Conservation (phyloP, 495 filamentous ascomycete genomes). For the Sordaria brevicollis region DNA sequence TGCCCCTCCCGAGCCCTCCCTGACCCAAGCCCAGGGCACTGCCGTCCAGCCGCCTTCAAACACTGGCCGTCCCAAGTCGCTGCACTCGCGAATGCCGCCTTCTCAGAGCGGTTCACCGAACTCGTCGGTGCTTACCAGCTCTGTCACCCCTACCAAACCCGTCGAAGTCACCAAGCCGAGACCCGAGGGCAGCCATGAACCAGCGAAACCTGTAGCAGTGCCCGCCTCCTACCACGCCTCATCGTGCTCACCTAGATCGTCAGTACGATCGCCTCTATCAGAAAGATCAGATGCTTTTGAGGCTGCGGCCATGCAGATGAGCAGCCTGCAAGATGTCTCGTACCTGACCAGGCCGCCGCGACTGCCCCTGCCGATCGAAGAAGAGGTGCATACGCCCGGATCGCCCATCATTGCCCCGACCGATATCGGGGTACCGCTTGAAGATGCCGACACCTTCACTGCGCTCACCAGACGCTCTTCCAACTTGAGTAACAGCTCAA, state of each 20-base stretch:
- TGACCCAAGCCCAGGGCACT: conserved; percentile 42
- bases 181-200: conserved; percentile 12
- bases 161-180: conserved; percentile 20
- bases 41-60: conserved; percentile 26
- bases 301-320: conserved; percentile 23
- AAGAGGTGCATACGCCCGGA: conserved; percentile 74
- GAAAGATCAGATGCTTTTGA: conserved; percentile 29
- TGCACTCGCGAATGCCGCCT: conserved; percentile 23
- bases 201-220: conserved; percentile 41
- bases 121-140: conserved; percentile 18
- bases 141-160: conserved; percentile 22
- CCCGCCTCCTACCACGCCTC: conserved; percentile 29
- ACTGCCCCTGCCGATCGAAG: conserved; percentile 81
- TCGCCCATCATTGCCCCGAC: conserved; percentile 70
- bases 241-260: conserved; percentile 9
- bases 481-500: conserved; percentile 52
- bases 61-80: conserved; percentile 28
- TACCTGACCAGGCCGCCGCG: conserved; percentile 70
- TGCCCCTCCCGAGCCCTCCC: conserved; percentile 43
- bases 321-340: conserved; percentile 43
- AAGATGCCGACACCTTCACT: conserved; percentile 30
- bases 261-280: conserved; percentile 21
- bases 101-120: conserved; percentile 30
- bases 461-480: conserved; percentile 46
- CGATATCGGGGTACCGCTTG: conserved; percentile 44